These are phyloP conservation scores for Fragilariopsis cylindrus DNA, from an alignment of 108 stramenopile species.

Conservation along the genomic window DNA sequence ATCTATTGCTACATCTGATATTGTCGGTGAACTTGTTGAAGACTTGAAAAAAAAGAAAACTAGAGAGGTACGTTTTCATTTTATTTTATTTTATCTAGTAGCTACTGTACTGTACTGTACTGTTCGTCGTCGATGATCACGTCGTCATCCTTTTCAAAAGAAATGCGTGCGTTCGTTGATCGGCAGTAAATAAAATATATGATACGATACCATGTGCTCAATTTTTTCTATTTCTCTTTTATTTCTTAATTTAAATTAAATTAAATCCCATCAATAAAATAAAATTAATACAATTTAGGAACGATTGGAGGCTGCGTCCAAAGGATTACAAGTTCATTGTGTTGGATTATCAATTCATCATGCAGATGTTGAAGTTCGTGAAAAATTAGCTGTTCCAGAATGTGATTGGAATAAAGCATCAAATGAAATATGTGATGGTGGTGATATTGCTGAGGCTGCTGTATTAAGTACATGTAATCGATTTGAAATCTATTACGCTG, in stretches of 20 bases:
- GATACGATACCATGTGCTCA: not conserved
- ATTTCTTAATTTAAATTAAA: not conserved
- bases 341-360: constrained; percentile 97
- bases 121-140: not conserved
- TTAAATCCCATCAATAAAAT: not conserved
- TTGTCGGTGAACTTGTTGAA: constrained; percentile 13
- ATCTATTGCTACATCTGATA: constrained; percentile 17
- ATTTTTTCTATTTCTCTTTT: not conserved
- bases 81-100: not conserved
- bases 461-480: constrained; percentile 97
- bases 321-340: constrained; percentile 93
- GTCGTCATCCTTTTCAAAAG: not conserved
- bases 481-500: constrained; percentile 97
- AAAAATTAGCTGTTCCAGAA: constrained; percentile 97
- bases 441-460: constrained; percentile 92
- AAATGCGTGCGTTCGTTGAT: too few species aligned
- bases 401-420: constrained; percentile 92
- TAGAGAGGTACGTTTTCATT: constrained; percentile 43
- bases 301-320: constrained; percentile 84
- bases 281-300: constrained; percentile 34
- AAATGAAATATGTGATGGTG: constrained; percentile 67
- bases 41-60: constrained; percentile 35
- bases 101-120: not conserved
- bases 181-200: too few species aligned
- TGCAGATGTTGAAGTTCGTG: constrained; percentile 95